These are phyloP conservation scores for Platanthera guangdongensis DNA, from an alignment of 106 monocot genomes.

Conservation along the genomic window DNA sequence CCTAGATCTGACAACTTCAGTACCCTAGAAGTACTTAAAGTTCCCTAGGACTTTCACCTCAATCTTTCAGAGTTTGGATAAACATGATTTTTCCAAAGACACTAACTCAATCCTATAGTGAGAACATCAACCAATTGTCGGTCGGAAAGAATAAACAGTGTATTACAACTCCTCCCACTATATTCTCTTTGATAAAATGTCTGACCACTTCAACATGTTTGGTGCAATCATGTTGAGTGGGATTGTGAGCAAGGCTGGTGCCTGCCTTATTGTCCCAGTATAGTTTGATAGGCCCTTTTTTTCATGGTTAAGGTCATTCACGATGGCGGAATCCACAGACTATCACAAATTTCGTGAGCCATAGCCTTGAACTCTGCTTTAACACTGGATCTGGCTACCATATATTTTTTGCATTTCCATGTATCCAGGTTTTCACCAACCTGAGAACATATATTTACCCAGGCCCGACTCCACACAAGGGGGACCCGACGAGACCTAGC, in stretches of 20 bases:
- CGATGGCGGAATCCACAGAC: background rate
- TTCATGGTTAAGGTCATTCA: background rate
- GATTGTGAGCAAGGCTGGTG: background rate
- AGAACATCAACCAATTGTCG: too few relatives aligned
- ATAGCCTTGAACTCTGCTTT: background rate
- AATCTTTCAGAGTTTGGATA: background rate
- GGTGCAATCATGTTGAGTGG: background rate
- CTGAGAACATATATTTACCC: too few relatives aligned
- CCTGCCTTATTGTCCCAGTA: background rate
- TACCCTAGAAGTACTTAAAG: background rate
- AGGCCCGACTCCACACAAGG: too few relatives aligned
- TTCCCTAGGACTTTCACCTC: background rate
- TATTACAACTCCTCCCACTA: background rate
- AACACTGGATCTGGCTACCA: background rate
- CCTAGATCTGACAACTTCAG: background rate
- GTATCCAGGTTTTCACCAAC: background rate
- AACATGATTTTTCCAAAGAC: too few relatives aligned
- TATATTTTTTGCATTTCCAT: background rate
- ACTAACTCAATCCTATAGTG: too few relatives aligned
- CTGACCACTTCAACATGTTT: background rate
- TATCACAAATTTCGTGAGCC: background rate
- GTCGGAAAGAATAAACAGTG: too few relatives aligned
- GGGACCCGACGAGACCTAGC: too few relatives aligned
- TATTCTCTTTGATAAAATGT: background rate
- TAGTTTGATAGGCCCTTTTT: background rate